Evolutionary conservation across 2,329 filamentous ascomycete species (phyloP).

Genomic region (Geosmithia flava): DNA sequence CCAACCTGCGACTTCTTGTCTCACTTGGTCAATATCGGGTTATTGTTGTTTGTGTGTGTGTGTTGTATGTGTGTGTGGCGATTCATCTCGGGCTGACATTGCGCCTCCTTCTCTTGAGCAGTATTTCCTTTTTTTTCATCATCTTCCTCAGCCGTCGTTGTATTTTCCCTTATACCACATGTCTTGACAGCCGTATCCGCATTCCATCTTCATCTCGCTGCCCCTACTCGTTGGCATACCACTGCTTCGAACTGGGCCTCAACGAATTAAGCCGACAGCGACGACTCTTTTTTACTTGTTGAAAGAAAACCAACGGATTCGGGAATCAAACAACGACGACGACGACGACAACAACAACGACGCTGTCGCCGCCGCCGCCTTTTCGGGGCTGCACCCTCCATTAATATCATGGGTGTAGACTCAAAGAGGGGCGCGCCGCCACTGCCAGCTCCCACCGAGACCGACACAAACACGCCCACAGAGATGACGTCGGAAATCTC

Average conservation of each 20-base stretch:
- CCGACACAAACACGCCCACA: slow-evolving; percentile 48
- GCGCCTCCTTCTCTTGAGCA: not conserved
- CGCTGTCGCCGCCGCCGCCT: not conserved
- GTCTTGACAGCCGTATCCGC: slow-evolving; percentile 13
- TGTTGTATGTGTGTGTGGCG: not conserved
- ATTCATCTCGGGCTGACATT: slow-evolving; percentile 2
- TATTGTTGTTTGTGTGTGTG: not conserved
- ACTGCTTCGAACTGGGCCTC: too few relatives aligned
- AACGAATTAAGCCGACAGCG: not conserved
- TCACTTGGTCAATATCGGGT: not conserved
- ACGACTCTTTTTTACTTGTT: not conserved
- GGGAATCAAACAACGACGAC: too few relatives aligned
- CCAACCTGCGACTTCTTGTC: not conserved
- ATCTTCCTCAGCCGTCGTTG: slow-evolving; percentile 2
- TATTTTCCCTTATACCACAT: slow-evolving; percentile 7
- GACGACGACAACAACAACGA: not conserved
- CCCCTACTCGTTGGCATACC: not conserved
- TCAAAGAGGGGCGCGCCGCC: slow-evolving; percentile 44
- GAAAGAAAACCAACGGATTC: not conserved
- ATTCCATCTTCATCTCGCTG: not conserved
- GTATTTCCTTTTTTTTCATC: not conserved
- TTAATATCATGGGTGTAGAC: slow-evolving; percentile 36
- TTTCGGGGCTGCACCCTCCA: not conserved
- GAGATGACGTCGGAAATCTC: slow-evolving; percentile 56
- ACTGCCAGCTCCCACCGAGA: slow-evolving; percentile 66